Base-by-base conservation (phyloP, 257 asterid genomes). In the Jasminum sambac region DNA sequence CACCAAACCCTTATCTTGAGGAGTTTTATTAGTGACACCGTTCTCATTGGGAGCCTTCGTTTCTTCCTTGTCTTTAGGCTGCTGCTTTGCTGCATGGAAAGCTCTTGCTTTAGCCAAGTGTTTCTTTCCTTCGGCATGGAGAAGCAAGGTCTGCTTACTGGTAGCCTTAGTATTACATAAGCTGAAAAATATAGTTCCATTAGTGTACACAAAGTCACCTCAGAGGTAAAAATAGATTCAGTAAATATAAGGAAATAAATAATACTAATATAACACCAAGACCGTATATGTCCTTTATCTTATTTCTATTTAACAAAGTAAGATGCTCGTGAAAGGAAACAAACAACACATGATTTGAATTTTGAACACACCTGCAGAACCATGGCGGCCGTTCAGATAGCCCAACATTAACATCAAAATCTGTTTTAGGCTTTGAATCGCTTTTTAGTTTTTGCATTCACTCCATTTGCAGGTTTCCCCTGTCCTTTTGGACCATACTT, bases 401-500 rank as follows among this genome's bases (percentile, higher is more conserved):
- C 64, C 99, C 99, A 67, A 95, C 98, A 81, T 84, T 80, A 65
- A 83, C 78, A 83, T 91, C 98, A 23, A 89, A 85, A 68, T 95
- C 96, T 34, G 96, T 95, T 80, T 74, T 91, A 66, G 71, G 95
- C 83, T 84, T 90, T 24, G 86, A 52, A 10, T 81, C 88, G 63
- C 38, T 79, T 68, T 68, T 77, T 85, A 58, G 89, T 68, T 76
- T 85, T 95, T 9, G 81, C 71, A 72, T 85, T 83, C 37, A 68
- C 37, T 68, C 89, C 96, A 76, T 75, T 85, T 12, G 74, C 42
- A 52, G 86, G 78, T 37, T 91, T 89, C 26, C 67, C 91, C 73
- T 79, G 93, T 64, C 96, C 99, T 81, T 91, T 89, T 21, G 99
- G 98, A 38, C 98, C 98, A 84, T 95, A 91, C 73, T 95, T 95